These are phyloP conservation scores for Aspergillus quadrilineatus DNA, from an alignment of 2,329 filamentous ascomycete genomes.

Conservation along the genomic window DNA sequence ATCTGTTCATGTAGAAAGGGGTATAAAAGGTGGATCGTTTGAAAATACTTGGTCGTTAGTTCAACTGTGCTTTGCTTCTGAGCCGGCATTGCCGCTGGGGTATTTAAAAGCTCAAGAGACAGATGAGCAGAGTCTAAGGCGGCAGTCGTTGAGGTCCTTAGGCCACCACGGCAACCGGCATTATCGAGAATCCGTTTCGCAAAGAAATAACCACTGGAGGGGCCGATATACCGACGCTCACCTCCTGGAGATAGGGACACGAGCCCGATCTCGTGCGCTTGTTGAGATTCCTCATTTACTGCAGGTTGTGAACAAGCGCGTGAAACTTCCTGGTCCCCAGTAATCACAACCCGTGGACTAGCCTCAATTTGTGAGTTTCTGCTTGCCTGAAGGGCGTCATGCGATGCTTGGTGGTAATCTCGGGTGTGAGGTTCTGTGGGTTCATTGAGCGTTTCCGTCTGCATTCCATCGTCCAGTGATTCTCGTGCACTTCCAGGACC, in stretches of 20 bases:
- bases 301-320: not conserved
- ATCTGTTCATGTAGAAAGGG: slow-evolving; percentile 51
- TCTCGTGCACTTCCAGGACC: slow-evolving; percentile 16
- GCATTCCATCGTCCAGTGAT: not conserved
- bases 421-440: not conserved
- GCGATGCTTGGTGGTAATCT: not conserved
- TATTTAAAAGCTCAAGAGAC: slow-evolving; percentile 29
- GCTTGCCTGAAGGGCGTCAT: not conserved
- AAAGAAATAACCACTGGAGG: slow-evolving; percentile 57
- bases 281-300: slow-evolving; percentile 7
- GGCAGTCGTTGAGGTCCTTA: slow-evolving; percentile 4
- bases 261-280: slow-evolving; percentile 54
- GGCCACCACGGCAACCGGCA: slow-evolving; percentile 27
- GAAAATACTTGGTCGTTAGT: slow-evolving; percentile 51
- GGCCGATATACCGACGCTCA: slow-evolving; percentile 53
- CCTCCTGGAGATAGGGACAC: slow-evolving; percentile 52
- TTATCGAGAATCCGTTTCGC: slow-evolving; percentile 51
- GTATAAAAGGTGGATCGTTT: slow-evolving; percentile 50
- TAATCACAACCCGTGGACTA: not conserved
- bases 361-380: not conserved
- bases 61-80: slow-evolving; percentile 41
- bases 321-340: not conserved
- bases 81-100: slow-evolving; percentile 28
- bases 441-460: not conserved
- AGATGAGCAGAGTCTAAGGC: slow-evolving; percentile 21